Conservation (phyloP, 2,329 filamentous ascomycete genomes). For the Penicillium sp. region DNA sequence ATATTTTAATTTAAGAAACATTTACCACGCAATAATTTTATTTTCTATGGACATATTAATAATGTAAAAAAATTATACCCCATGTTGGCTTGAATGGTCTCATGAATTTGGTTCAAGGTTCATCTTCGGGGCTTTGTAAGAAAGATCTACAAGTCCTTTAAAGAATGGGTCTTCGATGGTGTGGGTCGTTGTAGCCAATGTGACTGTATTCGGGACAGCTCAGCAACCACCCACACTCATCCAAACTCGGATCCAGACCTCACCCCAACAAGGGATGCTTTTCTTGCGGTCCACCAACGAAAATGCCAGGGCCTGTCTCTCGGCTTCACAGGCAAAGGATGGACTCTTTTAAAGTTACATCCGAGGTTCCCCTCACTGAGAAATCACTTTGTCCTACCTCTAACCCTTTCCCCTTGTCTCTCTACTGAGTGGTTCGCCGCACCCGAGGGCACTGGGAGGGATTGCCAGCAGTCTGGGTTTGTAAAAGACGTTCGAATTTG, state of each 20-base stretch:
- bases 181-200: background rate
- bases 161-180: background rate
- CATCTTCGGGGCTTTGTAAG: background rate
- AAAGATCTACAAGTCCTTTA: background rate
- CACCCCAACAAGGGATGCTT: background rate
- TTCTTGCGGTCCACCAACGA: background rate
- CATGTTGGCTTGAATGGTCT: background rate
- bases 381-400: conserved; percentile 16
- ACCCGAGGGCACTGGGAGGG: background rate
- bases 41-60: too few species aligned
- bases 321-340: conserved; percentile 6
- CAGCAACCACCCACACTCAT: conserved; percentile 8
- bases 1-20: too few species aligned
- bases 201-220: background rate
- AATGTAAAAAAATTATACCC: too few species aligned
- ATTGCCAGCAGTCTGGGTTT: background rate
- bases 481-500: background rate
- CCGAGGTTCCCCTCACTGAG: conserved; percentile 10
- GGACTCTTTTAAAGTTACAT: conserved; percentile 17
- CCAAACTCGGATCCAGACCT: background rate
- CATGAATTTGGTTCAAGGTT: conserved; percentile 1
- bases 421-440: background rate
- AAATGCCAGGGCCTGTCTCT: background rate
- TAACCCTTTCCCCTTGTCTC: background rate
- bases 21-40: too few species aligned